Conservation (phyloP, 495 filamentous ascomycete genomes). For the Immersiella caudata region DNA sequence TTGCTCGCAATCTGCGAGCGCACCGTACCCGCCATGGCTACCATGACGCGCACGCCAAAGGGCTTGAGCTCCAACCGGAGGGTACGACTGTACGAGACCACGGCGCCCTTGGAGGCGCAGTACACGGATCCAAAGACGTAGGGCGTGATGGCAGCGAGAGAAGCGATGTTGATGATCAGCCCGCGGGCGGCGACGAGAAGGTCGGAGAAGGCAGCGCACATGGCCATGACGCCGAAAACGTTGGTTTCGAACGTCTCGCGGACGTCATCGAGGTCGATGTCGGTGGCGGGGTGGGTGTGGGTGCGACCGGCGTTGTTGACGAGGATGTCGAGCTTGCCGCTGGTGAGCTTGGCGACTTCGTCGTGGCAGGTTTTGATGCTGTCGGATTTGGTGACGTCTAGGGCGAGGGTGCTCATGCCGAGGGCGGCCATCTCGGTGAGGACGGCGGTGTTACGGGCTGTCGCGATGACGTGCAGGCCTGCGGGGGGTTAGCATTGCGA, state of each 20-base stretch:
- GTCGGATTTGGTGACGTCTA: conserved; percentile 54
- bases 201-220: conserved; percentile 58
- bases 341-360: conserved; percentile 53
- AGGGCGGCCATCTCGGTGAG: conserved; percentile 46
- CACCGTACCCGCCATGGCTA: conserved; percentile 55
- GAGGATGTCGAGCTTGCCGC: conserved; percentile 62
- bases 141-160: conserved; percentile 49
- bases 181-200: conserved; percentile 56
- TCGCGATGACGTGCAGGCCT: conserved; percentile 59
- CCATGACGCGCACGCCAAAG: conserved; percentile 58
- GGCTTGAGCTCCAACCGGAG: conserved; percentile 58
- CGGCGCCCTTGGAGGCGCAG: conserved; percentile 56
- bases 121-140: conserved; percentile 56
- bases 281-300: conserved; percentile 56
- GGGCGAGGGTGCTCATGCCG: conserved; percentile 51
- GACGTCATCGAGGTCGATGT: conserved; percentile 54
- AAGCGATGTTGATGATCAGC: conserved; percentile 58
- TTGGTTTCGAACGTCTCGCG: conserved; percentile 64
- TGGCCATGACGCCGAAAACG: conserved; percentile 59
- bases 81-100: conserved; percentile 53
- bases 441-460: conserved; percentile 53
- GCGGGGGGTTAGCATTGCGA: not conserved
- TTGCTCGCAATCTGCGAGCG: conserved; percentile 47
- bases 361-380: conserved; percentile 54
- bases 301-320: conserved; percentile 68